Evolutionary conservation across 2,329 filamentous ascomycete species (phyloP).

Genomic region (Tolypocladium cylindrosporum): DNA sequence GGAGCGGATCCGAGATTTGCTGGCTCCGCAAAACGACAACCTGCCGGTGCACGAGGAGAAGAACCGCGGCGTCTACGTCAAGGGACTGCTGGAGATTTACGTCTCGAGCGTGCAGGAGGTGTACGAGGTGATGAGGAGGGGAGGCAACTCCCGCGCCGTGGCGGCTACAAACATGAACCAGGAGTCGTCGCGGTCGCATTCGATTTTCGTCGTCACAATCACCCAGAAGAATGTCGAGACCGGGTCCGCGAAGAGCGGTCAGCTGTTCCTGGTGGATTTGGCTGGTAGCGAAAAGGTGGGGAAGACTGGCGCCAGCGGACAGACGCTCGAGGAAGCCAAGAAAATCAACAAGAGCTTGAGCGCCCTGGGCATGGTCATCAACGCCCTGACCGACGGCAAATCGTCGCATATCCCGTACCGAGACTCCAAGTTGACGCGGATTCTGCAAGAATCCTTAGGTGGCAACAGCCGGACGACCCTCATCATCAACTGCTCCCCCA

Average conservation of each 20-base stretch:
- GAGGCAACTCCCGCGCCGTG: conserved; percentile 81
- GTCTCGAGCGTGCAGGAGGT: conserved; percentile 93
- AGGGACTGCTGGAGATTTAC: conserved; percentile 88
- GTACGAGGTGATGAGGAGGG: conserved; percentile 91
- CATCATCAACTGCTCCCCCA: conserved; percentile 98
- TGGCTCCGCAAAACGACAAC: conserved; percentile 91
- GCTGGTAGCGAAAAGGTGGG: conserved; percentile 97
- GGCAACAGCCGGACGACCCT: conserved; percentile 97
- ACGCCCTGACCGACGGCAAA: conserved; percentile 92
- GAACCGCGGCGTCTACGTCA: conserved; percentile 91
- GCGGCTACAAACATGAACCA: conserved; percentile 99
- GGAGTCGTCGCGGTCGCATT: conserved; percentile 95
- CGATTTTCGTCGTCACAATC: conserved; percentile 94
- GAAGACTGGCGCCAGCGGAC: conserved; percentile 94
- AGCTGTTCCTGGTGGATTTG: conserved; percentile 95
- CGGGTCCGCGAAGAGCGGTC: conserved; percentile 89
- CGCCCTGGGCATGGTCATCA: conserved; percentile 98
- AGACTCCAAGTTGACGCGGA: conserved; percentile 95
- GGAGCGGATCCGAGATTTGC: conserved; percentile 91
- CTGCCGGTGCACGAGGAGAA: conserved; percentile 97
- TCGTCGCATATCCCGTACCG: conserved; percentile 92
- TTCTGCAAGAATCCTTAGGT: conserved; percentile 91
- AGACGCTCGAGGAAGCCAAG: conserved; percentile 95
- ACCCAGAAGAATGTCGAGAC: conserved; percentile 97
- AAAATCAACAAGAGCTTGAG: conserved; percentile 99